A percentile compares a stretch with the other conserved stretches of the same genome.
These are phyloP conservation scores for Tricholoma sp. DNA, from an alignment of 768 basidiomycete species.

Conservation along the genomic window DNA sequence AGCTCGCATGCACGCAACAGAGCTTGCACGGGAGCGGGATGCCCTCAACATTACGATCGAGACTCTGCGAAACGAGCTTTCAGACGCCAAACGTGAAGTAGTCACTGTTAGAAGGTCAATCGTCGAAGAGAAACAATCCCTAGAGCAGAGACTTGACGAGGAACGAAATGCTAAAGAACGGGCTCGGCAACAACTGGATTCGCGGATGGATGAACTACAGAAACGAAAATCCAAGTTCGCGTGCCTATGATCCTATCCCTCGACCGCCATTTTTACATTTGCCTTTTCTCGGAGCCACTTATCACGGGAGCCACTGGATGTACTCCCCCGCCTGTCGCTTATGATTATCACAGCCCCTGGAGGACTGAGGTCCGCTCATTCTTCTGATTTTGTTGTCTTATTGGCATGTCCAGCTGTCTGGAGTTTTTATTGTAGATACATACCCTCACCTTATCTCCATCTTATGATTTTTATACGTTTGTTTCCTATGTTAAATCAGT, in stretches of 20 bases:
- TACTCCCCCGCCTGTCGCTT: conserved; percentile 19
- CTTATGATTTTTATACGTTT: conserved; percentile 26
- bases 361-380: conserved; percentile 25
- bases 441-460: conserved; percentile 35
- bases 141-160: conserved; percentile 79
- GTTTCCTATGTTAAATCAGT: conserved; percentile 20
- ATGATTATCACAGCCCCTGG: conserved; percentile 22
- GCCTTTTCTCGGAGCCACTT: conserved; percentile 13
- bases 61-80: conserved; percentile 63
- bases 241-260: conserved; percentile 54
- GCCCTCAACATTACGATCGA: conserved; percentile 61
- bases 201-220: conserved; percentile 80
- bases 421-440: conserved; percentile 34
- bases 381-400: conserved; percentile 18
- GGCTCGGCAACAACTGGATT: conserved; percentile 79
- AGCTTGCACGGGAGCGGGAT: conserved; percentile 84
- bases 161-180: conserved; percentile 88
- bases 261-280: conserved; percentile 6
- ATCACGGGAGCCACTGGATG: conserved; percentile 13
- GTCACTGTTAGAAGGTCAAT: conserved; percentile 71
- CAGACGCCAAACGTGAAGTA: conserved; percentile 77
- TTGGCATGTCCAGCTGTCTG: conserved; percentile 25
- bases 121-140: conserved; percentile 83
- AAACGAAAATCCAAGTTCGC: conserved; percentile 90
- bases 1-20: conserved; percentile 89